These are phyloP conservation scores for Aschersonia sp. DNA, from an alignment of 2,329 filamentous ascomycete species.

Conservation along the genomic window DNA sequence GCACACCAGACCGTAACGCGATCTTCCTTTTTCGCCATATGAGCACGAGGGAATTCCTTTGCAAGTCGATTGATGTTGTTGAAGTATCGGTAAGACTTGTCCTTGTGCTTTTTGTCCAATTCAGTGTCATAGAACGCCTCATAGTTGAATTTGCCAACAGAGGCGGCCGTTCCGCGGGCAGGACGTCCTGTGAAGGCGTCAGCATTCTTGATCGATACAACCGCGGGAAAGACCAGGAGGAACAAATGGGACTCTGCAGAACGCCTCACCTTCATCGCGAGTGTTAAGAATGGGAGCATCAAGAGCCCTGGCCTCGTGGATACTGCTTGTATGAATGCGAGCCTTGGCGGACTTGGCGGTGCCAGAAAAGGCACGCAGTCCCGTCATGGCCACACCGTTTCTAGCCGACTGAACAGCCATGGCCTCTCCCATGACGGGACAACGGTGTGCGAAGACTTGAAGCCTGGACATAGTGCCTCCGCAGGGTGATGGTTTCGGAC, in stretches of 20 bases:
- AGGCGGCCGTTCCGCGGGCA: not conserved
- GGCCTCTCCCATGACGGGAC: conserved; percentile 97
- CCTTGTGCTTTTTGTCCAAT: conserved; percentile 96
- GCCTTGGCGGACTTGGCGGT: conserved; percentile 46
- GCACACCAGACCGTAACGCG: conserved; percentile 97
- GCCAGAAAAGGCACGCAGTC: conserved; percentile 35
- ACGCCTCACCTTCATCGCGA: conserved; percentile 34
- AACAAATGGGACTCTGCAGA: not conserved
- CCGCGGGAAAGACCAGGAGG: too few species aligned
- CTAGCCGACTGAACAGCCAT: conserved; percentile 69
- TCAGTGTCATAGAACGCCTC: conserved; percentile 77
- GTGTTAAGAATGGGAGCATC: conserved; percentile 38
- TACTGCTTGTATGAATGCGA: conserved; percentile 65
- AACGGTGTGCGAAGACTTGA: conserved; percentile 84
- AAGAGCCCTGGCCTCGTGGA: conserved; percentile 65
- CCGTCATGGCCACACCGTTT: conserved; percentile 31
- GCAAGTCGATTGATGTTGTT: conserved; percentile 99
- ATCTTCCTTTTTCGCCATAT: conserved; percentile 72
- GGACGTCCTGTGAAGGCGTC: not conserved
- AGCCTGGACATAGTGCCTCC: conserved; percentile 95
- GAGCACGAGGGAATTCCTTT: conserved; percentile 87
- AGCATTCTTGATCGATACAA: not conserved
- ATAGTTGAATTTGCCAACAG: conserved; percentile 65
- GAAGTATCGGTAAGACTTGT: conserved; percentile 99
- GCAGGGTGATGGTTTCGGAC: conserved; percentile 54